A percentile compares a stretch with the other conserved stretches of the same genome.
Evolutionary conservation across 805 yeast species (phyloP).

Genomic region (Candida jianshihensis): DNA sequence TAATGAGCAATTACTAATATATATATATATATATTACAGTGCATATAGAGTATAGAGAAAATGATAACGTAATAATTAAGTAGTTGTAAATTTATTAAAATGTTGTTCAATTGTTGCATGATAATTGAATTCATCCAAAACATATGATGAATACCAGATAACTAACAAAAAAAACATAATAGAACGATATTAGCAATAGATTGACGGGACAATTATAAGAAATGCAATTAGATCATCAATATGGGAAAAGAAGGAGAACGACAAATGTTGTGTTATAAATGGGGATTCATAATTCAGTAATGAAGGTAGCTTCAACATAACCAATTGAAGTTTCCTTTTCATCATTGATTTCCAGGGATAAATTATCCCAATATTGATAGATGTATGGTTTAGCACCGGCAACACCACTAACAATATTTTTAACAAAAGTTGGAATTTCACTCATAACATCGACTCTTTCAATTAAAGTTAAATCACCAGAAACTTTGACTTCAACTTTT

Average conservation of each 20-base stretch:
- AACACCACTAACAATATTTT: conserved; percentile 86
- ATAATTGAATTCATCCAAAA: no score
- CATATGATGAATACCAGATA: no score
- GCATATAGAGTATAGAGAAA: no score
- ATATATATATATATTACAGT: no score
- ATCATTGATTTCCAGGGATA: conserved; percentile 38
- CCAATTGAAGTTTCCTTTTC: conserved; percentile 55
- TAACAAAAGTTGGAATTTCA: conserved; percentile 91
- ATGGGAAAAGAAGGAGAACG: not conserved
- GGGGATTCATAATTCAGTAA: conserved; percentile 29
- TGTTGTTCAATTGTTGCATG: no score
- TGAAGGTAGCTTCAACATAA: conserved; percentile 79
- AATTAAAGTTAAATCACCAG: conserved; percentile 60
- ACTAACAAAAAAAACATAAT: not conserved
- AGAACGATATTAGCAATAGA: no score
- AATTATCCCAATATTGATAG: conserved; percentile 77
- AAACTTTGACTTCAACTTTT: conserved; percentile 40
- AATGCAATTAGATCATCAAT: no score
- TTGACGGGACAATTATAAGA: no score
- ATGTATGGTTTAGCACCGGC: conserved; percentile 97
- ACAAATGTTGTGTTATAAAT: not conserved
- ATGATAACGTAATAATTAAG: no score
- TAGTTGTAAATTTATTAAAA: no score
- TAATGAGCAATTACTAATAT: no score
- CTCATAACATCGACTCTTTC: conserved; percentile 98